Conservation (phyloP, 768 basidiomycete species). For the Grammothele lineata region DNA sequence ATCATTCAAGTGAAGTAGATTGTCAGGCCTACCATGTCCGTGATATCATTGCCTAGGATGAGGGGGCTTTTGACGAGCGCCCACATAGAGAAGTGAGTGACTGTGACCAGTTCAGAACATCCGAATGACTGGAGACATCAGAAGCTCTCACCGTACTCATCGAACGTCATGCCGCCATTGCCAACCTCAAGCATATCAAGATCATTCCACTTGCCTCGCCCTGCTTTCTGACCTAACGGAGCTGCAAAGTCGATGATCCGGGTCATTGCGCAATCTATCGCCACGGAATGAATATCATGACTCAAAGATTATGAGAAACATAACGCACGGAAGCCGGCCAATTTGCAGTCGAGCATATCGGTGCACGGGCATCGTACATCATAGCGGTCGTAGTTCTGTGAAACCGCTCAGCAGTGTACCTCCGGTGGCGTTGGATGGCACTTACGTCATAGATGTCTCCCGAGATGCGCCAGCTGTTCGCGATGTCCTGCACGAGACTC, state of each 20-base stretch:
- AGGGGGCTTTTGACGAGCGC: conserved; percentile 38
- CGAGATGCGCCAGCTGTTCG: conserved; percentile 29
- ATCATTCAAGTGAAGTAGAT: neutral
- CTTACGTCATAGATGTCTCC: conserved; percentile 29
- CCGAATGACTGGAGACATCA: neutral
- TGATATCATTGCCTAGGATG: conserved; percentile 38
- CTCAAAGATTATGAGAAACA: neutral
- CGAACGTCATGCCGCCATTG: conserved; percentile 35
- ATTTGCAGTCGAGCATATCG: conserved; percentile 32
- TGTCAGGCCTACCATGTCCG: conserved; percentile 29
- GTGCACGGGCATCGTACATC: conserved; percentile 36
- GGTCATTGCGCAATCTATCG: conserved; percentile 28
- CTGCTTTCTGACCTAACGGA: conserved; percentile 32
- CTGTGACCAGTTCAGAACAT: conserved; percentile 19
- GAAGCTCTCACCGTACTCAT: conserved; percentile 32
- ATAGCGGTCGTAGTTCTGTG: conserved; percentile 30
- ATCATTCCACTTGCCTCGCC: conserved; percentile 33
- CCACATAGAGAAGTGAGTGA: conserved; percentile 40
- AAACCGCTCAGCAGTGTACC: neutral
- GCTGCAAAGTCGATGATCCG: conserved; percentile 36
- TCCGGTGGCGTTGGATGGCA: neutral
- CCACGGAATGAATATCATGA: neutral
- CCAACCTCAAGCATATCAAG: conserved; percentile 37
- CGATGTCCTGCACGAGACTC: conserved; percentile 19
- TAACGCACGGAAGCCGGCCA: conserved; percentile 31